Evolutionary conservation across 345 rosid species (phyloP).

Genomic region (Rubroshorea leprosula): DNA sequence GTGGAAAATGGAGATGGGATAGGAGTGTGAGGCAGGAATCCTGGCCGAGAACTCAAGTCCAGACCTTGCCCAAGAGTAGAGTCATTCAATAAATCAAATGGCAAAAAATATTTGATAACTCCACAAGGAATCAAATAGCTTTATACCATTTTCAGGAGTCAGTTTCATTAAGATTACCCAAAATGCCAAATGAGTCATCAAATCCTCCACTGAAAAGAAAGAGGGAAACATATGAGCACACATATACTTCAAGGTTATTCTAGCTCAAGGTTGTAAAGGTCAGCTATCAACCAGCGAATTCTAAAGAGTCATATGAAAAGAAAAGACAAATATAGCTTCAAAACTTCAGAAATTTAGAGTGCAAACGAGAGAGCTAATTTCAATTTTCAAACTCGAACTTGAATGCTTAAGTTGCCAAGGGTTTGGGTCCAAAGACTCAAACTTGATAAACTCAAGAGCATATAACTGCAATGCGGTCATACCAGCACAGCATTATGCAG

Average conservation of each 20-base stretch:
- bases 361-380: no score
- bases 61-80: conserved; percentile 15
- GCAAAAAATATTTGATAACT: background rate
- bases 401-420: no score
- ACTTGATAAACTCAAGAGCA: background rate
- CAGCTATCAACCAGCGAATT: no score
- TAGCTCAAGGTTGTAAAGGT: no score
- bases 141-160: conserved; percentile 32
- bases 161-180: conserved; percentile 24
- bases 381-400: no score
- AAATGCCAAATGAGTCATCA: conserved; percentile 29
- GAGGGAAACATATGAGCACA: background rate
- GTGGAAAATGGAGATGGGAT: conserved; percentile 35
- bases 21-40: conserved; percentile 30
- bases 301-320: no score
- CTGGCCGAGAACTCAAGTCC: conserved; percentile 36
- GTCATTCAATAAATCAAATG: background rate
- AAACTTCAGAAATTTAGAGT: no score
- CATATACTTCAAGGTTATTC: no score
- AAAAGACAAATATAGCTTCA: no score
- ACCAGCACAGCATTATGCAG: no score
- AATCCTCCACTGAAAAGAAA: conserved; percentile 25
- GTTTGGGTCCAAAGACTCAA: background rate
- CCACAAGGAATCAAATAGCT: background rate
- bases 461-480: no score